Percentiles rank a stretch among this genome's conserved stretches.
Evolutionary conservation across 176 grass and related monocot species (phyloP).

Genomic region (Tuctoria greenei): DNA sequence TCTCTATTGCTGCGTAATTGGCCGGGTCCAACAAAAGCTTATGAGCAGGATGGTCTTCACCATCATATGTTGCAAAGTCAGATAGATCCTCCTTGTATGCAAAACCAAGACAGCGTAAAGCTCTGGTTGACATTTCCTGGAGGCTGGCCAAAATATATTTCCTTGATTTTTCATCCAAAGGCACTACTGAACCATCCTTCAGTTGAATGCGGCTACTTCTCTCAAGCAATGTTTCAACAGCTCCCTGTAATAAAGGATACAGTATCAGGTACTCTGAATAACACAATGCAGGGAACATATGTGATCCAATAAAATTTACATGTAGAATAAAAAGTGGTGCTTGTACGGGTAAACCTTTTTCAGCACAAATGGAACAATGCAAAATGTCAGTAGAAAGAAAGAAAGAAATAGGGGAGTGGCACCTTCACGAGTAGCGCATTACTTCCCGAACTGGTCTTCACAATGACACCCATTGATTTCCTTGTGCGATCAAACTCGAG

Average conservation of each 20-base stretch:
- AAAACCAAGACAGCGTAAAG: conserved; percentile 97
- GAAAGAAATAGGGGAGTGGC: not conserved
- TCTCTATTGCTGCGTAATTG: conserved; percentile 87
- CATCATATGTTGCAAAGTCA: conserved; percentile 87
- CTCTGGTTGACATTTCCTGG: conserved; percentile 81
- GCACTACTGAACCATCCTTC: conserved; percentile 70
- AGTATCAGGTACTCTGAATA: conserved; percentile 22
- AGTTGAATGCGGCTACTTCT: conserved; percentile 77
- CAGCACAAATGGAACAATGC: not conserved
- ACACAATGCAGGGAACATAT: not conserved
- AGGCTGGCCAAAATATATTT: conserved; percentile 58
- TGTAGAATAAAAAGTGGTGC: not conserved
- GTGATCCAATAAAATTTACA: not conserved
- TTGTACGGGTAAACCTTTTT: not conserved
- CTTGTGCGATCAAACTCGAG: conserved; percentile 82
- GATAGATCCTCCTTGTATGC: conserved; percentile 82
- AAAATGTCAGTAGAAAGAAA: not conserved
- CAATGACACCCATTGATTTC: conserved; percentile 93
- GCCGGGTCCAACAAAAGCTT: conserved; percentile 87
- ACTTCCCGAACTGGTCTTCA: conserved; percentile 61
- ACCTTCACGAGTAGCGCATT: conserved; percentile 92
- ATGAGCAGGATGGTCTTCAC: conserved; percentile 91
- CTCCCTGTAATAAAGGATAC: conserved; percentile 61
- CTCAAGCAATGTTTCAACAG: conserved; percentile 91
- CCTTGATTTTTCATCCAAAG: conserved; percentile 72